Evolutionary conservation across 2,329 filamentous ascomycete genomes (phyloP).

Genomic region (Pseudohalonectria lignicola): DNA sequence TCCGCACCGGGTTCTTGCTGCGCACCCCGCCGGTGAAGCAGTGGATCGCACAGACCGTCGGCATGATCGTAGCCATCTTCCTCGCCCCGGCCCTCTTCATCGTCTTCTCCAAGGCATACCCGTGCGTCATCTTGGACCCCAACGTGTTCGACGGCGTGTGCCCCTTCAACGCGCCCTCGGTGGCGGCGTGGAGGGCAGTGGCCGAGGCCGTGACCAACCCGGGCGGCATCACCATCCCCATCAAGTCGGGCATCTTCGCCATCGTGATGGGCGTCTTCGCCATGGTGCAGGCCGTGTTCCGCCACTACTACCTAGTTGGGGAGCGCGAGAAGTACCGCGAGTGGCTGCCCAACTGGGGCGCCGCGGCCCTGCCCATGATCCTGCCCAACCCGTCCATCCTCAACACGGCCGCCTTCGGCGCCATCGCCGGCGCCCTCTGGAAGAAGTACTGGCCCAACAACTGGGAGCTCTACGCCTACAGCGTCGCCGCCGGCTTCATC

Average conservation of each 20-base stretch:
- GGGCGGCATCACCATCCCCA: conserved; percentile 38
- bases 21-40: conserved; percentile 53
- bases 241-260: conserved; percentile 43
- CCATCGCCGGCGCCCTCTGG: conserved; percentile 40
- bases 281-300: conserved; percentile 36
- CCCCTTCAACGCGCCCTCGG: conserved; percentile 50
- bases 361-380: conserved; percentile 47
- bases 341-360: conserved; percentile 53
- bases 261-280: conserved; percentile 42
- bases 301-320: conserved; percentile 43
- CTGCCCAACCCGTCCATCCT: conserved; percentile 44
- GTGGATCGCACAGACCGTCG: conserved; percentile 54
- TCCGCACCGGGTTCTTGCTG: conserved; percentile 58
- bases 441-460: conserved; percentile 35
- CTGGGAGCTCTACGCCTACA: conserved; percentile 49
- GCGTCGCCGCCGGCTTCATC: conserved; percentile 48
- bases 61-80: conserved; percentile 53
- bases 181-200: conserved; percentile 55
- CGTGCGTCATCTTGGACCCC: conserved; percentile 44
- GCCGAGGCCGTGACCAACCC: conserved; percentile 50
- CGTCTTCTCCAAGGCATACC: conserved; percentile 57
- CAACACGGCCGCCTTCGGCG: conserved; percentile 47
- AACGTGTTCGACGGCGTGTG: conserved; percentile 33
- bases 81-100: conserved; percentile 57
- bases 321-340: conserved; percentile 39